Evolutionary conservation across 441 rosid genomes (phyloP).

Genomic region (Kokia cookei): DNA sequence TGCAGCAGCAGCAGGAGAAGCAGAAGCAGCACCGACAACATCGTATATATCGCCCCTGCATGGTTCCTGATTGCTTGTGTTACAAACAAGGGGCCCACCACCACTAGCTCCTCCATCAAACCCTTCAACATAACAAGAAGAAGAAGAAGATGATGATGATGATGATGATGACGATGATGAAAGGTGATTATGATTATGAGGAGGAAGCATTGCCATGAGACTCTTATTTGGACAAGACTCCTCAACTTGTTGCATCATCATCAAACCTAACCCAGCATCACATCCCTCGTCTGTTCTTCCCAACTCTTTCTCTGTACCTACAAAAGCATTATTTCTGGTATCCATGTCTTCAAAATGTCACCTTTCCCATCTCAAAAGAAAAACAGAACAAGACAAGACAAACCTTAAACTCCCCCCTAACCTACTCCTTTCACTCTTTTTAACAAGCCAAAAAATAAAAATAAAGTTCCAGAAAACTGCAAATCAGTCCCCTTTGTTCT

Average conservation of each 20-base stretch:
- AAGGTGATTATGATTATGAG: not conserved
- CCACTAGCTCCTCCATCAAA: conserved; percentile 6
- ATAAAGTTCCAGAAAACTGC: not conserved
- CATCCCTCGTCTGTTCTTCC: conserved; percentile 20
- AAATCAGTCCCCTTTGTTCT: not conserved
- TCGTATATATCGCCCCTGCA: conserved; percentile 34
- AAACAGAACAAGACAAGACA: conserved; percentile 2
- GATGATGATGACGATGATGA: conserved; percentile 10
- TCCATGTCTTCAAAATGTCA: conserved; percentile 19
- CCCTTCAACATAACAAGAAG: conserved; percentile 19
- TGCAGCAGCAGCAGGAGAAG: conserved; percentile 1
- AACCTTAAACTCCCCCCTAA: conserved; percentile 12
- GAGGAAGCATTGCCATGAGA: conserved; percentile 23
- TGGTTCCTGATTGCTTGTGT: conserved; percentile 35
- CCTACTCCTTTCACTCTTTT: not conserved
- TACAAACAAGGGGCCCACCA: conserved; percentile 38
- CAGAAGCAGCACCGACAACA: conserved; percentile 30
- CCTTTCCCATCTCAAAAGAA: conserved; percentile 17
- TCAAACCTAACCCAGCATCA: conserved; percentile 32
- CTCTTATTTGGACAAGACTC: conserved; percentile 13
- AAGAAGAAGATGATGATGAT: conserved; percentile 1
- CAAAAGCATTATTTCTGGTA: conserved; percentile 19
- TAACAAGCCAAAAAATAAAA: not conserved
- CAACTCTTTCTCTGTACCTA: conserved; percentile 16
- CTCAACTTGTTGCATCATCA: conserved; percentile 21